Evolutionary conservation across 2,329 filamentous ascomycete genomes (phyloP), one percentile per base, ranked within the genome.

Genomic region (Hypocreales sp.): DNA sequence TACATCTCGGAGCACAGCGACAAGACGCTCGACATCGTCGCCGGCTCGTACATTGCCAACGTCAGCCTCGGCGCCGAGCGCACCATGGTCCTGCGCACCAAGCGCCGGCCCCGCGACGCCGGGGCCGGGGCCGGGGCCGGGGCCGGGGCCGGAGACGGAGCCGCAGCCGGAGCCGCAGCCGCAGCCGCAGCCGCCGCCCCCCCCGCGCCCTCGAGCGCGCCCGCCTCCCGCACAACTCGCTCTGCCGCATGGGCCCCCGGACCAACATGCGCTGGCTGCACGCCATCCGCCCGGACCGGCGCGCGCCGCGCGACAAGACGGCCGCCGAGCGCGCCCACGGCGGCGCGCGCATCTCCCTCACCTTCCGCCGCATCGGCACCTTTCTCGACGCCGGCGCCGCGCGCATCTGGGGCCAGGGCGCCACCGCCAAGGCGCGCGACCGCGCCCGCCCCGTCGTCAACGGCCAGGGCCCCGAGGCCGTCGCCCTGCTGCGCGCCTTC

Each of bases 1-100:
- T 83, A 83, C 47, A 98, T 98, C 35, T 90, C 82, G 1, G 90
- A 98, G 47, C 90, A 98, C 46, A 92, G 83, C 21, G 90, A 98
- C 49, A 98, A 98, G 55, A 93, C 87, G 0, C 61, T 98, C 15
- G 90, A 98, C 47, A 90, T 98, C 31, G 74, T 72, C 9, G 71
- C 67, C 15, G 73, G 65, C 5, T 90, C 80, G 15, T 86, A 66
- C 33, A 92, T 98, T 38, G 83, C 86, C 37, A 98, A 95, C 45
- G 72, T 93, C 26, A 93, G 83, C 38, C 66, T 95, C n/a, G 90
- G 90, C 2, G 86, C 87, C 1, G 76, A 92, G 53, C 67, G 90
- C 28, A 86, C 74, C 3, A 94, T 95, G 86, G 67, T 80, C 0
- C 68, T 98, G 20, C 73, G 90, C 27, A 87, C 79, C 8, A 93